These are phyloP conservation scores for Salix exigua DNA, from an alignment of 345 rosid species.

Conservation along the genomic window DNA sequence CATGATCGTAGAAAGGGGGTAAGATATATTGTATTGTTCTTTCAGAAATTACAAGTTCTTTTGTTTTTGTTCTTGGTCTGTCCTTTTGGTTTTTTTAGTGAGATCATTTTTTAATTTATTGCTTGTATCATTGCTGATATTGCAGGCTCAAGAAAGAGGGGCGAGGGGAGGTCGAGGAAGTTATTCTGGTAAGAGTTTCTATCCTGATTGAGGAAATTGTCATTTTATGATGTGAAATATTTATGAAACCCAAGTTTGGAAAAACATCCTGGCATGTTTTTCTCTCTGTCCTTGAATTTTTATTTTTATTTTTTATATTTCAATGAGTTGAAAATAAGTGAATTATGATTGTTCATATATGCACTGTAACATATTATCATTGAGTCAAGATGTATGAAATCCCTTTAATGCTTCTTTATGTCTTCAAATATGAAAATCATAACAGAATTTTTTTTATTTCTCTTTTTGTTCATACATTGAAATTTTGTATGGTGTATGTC, in stretches of 20 bases:
- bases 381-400: background rate
- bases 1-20: slow-evolving; percentile 69
- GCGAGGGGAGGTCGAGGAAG: slow-evolving; percentile 49
- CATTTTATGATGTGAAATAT: background rate
- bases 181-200: slow-evolving; percentile 31
- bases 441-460: background rate
- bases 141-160: slow-evolving; percentile 36
- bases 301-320: background rate
- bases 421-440: background rate
- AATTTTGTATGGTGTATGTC: background rate
- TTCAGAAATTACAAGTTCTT: background rate
- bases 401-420: background rate
- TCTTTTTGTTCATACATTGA: background rate
- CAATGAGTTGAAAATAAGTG: background rate
- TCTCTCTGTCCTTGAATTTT: background rate
- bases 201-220: slow-evolving; percentile 40
- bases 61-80: background rate
- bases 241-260: background rate
- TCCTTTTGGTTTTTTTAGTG: background rate
- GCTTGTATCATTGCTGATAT: slow-evolving; percentile 36
- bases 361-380: background rate
- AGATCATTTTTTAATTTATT: background rate
- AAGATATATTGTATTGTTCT: slow-evolving; percentile 14
- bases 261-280: background rate
- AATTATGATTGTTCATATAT: background rate